A percentile compares a stretch with the other conserved stretches of the same genome.
These are phyloP conservation scores for Penicillium sp. DNA, from an alignment of 2,329 filamentous ascomycete genomes.

Conservation along the genomic window DNA sequence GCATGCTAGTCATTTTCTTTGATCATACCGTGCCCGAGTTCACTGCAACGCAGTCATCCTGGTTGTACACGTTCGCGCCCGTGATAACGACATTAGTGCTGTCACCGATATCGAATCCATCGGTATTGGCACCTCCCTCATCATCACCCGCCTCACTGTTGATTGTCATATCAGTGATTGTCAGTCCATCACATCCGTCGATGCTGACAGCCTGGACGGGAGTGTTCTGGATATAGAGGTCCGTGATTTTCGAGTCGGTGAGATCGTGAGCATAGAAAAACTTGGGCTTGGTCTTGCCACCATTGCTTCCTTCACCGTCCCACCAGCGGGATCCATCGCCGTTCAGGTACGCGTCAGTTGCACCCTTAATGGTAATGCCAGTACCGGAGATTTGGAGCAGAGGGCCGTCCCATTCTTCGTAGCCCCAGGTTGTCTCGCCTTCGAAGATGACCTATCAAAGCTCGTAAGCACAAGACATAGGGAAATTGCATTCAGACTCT, in stretches of 20 bases:
- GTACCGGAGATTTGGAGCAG: slow-evolving; percentile 17
- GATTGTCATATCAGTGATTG: slow-evolving; percentile 53
- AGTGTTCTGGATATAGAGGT: slow-evolving; percentile 35
- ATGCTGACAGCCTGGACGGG: slow-evolving; percentile 40
- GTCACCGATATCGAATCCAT: slow-evolving; percentile 58
- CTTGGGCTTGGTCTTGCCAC: slow-evolving; percentile 64
- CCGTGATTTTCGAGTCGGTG: slow-evolving; percentile 29
- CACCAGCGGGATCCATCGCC: slow-evolving; percentile 51
- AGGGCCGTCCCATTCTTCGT: slow-evolving; percentile 19
- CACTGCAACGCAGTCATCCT: slow-evolving; percentile 61
- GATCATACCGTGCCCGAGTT: slow-evolving; percentile 49
- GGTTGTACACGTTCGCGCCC: slow-evolving; percentile 57
- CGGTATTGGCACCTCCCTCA: slow-evolving; percentile 59
- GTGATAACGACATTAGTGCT: slow-evolving; percentile 53
- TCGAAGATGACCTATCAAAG: slow-evolving; percentile 15
- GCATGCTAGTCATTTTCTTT: neutral
- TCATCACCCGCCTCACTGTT: slow-evolving; percentile 57
- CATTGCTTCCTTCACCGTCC: slow-evolving; percentile 61
- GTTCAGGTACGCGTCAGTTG: slow-evolving; percentile 12
- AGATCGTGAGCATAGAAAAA: slow-evolving; percentile 54
- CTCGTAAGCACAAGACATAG: neutral
- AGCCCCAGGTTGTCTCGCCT: slow-evolving; percentile 19
- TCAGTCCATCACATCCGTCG: slow-evolving; percentile 49
- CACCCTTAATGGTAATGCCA: slow-evolving; percentile 16
- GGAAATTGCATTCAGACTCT: neutral